These are phyloP conservation scores for Aureobasidium melanogenum DNA, from an alignment of 2,329 filamentous ascomycete genomes.

Conservation along the genomic window DNA sequence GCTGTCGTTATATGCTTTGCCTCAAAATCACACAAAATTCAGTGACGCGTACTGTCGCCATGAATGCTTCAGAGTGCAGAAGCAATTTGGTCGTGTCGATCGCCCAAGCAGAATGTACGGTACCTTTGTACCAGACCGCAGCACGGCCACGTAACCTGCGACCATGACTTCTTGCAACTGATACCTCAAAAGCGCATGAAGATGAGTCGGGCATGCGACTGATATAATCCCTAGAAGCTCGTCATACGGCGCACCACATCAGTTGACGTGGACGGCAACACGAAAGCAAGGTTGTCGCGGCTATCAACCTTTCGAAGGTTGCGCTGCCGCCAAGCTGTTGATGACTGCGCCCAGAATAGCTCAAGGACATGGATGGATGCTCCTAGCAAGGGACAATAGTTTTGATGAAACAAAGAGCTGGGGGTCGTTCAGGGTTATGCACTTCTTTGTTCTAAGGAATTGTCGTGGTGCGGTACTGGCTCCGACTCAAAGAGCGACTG, in stretches of 20 bases:
- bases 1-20: not conserved
- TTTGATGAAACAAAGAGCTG: not conserved
- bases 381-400: too few relatives aligned
- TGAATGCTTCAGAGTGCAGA: not conserved
- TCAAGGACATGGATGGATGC: not conserved
- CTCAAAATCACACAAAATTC: not conserved
- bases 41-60: not conserved
- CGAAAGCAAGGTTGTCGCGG: not conserved
- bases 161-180: not conserved
- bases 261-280: not conserved
- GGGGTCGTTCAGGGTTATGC: not conserved
- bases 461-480: not conserved
- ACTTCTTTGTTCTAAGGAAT: not conserved
- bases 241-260: not conserved
- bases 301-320: not conserved
- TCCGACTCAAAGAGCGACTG: not conserved
- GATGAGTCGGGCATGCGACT: not conserved
- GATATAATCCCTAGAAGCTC: not conserved
- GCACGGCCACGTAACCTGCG: not conserved
- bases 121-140: not conserved
- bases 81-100: slow-evolving; percentile 4
- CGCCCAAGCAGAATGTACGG: not conserved
- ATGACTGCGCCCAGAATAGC: not conserved
- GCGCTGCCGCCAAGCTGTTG: not conserved
- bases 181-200: not conserved